Base-by-base conservation (phyloP, 139 green algal genomes). In the Volvox africanus region DNA sequence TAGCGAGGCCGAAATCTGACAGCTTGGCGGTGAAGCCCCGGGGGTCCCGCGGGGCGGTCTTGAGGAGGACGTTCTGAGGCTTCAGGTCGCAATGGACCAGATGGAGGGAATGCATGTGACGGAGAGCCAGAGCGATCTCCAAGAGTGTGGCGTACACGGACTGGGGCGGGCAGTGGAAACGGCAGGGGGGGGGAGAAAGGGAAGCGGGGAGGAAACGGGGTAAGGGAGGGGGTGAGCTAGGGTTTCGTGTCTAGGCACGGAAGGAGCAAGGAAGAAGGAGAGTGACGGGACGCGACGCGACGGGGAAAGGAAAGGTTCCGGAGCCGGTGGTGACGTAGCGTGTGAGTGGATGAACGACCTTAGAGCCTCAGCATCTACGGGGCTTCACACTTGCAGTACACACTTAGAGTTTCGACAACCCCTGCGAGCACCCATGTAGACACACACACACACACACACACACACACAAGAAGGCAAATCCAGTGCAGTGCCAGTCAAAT, bases 31-130 rank as follows among this genome's bases (percentile, higher is more conserved):
- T 77, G 81, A 87, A 87, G 81, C 81, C 81, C 36, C 81, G 81
- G 30, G 81, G 81, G 81, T 87, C 81, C 30, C 81, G 61, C 0
- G 81, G 81, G 30, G 81, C 61, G 30, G 17, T 32, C 81, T 87
- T 87, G 81, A 87, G 81, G 61, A 87, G 81, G 61, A 87, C 81
- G 81, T 87, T 87, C 55, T 87, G 81, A 26, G 81, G 81, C 81
- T 87, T 87, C 35, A 87, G 55, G 81, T 87, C 81, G 61, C 81
- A 87, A 62, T 87, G 81, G 21, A 87, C 81, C 61, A 87, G 50
- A 30, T 76, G 61, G 36, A 87, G 61, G 36, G 81, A 77, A 55
- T 87, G 81, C 81, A 87, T 87, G 81, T 87, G 81, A 1, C 81
- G 81, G 61, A 87, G 81, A 1, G 81, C 81, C 61, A 77, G 81